These are phyloP conservation scores for Globisporangium irregulare DNA, from an alignment of 352 stramenopile genomes.

Conservation along the genomic window DNA sequence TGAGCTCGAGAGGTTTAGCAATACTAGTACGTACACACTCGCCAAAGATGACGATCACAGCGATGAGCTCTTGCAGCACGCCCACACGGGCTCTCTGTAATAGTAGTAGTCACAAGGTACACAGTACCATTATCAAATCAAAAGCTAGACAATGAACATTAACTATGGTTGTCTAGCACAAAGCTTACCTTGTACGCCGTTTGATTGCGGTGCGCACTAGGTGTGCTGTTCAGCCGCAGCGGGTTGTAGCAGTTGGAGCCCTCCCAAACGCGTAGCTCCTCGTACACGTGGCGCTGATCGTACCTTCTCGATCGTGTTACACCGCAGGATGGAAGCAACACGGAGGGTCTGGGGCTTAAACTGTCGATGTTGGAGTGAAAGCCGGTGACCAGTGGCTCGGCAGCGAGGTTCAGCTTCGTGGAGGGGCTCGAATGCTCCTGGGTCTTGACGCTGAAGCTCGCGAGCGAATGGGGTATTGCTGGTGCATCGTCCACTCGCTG, in stretches of 20 bases:
- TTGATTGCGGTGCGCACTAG: background rate
- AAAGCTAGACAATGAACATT: too few species aligned
- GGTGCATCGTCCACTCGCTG: background rate
- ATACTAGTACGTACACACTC: constrained; percentile 25
- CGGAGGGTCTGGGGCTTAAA: background rate
- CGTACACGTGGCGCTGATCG: constrained; percentile 2
- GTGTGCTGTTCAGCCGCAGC: background rate
- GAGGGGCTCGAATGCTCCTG: background rate
- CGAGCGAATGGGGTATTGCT: background rate
- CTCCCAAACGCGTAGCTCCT: constrained; percentile 5
- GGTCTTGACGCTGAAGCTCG: background rate
- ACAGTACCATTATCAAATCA: background rate
- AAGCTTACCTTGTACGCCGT: background rate
- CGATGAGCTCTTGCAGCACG: constrained; percentile 9
- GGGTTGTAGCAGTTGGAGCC: constrained; percentile 4
- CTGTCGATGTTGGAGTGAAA: background rate
- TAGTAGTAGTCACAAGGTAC: background rate
- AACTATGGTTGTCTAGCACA: too few species aligned
- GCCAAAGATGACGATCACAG: constrained; percentile 12
- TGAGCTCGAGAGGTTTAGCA: background rate
- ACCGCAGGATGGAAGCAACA: background rate
- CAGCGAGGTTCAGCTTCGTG: background rate
- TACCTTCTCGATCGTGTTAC: background rate
- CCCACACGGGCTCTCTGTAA: background rate
- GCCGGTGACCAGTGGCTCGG: background rate